Conservation (phyloP, 2,329 filamentous ascomycete genomes). For the Knoxdaviesia capensis region DNA sequence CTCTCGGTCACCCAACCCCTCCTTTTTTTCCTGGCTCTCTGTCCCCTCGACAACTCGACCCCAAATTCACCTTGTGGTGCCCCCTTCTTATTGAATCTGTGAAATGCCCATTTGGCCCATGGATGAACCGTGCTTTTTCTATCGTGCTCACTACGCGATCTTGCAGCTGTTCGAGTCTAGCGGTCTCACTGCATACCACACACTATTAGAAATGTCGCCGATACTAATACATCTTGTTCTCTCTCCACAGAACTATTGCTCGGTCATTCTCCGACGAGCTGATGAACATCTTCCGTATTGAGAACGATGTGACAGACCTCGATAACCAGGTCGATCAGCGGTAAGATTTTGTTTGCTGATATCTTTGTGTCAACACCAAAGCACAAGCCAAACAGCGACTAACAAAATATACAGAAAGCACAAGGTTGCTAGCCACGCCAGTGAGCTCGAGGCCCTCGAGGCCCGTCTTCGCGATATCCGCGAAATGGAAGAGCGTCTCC, state of each 20-base stretch:
- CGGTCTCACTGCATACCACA: not conserved
- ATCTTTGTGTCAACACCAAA: not conserved
- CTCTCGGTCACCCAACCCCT: too few relatives aligned
- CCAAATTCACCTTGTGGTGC: too few relatives aligned
- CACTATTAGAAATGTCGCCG: conserved; percentile 1
- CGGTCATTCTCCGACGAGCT: conserved; percentile 72
- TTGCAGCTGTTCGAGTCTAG: too few relatives aligned
- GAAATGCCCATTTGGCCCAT: not conserved
- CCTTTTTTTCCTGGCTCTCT: too few relatives aligned
- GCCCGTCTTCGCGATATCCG: conserved; percentile 63
- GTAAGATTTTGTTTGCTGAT: conserved; percentile 28
- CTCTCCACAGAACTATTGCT: conserved; percentile 50
- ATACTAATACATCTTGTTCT: conserved; percentile 3
- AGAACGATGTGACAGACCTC: conserved; percentile 54
- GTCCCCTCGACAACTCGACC: too few relatives aligned
- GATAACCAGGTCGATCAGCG: conserved; percentile 61
- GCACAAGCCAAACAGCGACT: conserved; percentile 4
- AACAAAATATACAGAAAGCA: conserved; percentile 43
- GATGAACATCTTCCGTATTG: conserved; percentile 76
- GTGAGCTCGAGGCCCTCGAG: conserved; percentile 74
- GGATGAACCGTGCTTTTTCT: not conserved
- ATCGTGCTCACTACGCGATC: not conserved
- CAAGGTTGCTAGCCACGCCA: conserved; percentile 49
- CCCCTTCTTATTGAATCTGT: not conserved
- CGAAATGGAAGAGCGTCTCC: conserved; percentile 67